A percentile compares a stretch with the other conserved stretches of the same genome.
phyloP scores from a whole-genome alignment of 2,329 filamentous ascomycete genomes.

The Blastomyces parvus region DNA sequence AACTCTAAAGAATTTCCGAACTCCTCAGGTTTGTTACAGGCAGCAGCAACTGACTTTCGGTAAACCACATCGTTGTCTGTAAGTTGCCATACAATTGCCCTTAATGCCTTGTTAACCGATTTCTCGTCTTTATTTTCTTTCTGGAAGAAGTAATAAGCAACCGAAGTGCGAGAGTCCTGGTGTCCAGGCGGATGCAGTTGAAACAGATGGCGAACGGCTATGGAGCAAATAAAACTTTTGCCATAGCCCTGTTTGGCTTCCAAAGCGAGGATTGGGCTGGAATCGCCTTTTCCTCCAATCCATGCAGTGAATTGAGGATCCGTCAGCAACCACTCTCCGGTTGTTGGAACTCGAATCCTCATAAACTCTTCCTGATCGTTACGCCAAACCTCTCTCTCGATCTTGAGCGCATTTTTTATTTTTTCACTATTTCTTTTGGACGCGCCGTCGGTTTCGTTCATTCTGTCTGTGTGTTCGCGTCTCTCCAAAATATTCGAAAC shows the following conservation, averaged over 20 bases:
- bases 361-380: slow-evolving; percentile 15
- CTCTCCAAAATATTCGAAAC: slow-evolving; percentile 13
- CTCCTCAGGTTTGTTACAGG: slow-evolving; percentile 15
- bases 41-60: slow-evolving; percentile 14
- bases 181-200: slow-evolving; percentile 12
- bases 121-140: slow-evolving; percentile 15
- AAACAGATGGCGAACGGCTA: slow-evolving; percentile 12
- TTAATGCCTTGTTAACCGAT: slow-evolving; percentile 14
- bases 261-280: slow-evolving; percentile 12
- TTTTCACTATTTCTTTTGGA: slow-evolving; percentile 13
- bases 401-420: slow-evolving; percentile 14
- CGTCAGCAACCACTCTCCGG: slow-evolving; percentile 13
- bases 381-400: slow-evolving; percentile 15
- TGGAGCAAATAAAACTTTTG: slow-evolving; percentile 15
- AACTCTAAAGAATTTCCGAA: slow-evolving; percentile 15
- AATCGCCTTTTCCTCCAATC: slow-evolving; percentile 6
- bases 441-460: slow-evolving; percentile 11
- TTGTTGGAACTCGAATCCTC: slow-evolving; percentile 10
- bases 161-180: slow-evolving; percentile 10
- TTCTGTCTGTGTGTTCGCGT: slow-evolving; percentile 7
- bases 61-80: slow-evolving; percentile 14
- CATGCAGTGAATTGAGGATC: slow-evolving; percentile 15
- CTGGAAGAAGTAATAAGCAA: slow-evolving; percentile 16
- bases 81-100: slow-evolving; percentile 14
- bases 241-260: slow-evolving; percentile 15